Evolutionary conservation across 352 stramenopile genomes (phyloP), one percentile per base, ranked within the genome.

Genomic region (Pythium chondricola): DNA sequence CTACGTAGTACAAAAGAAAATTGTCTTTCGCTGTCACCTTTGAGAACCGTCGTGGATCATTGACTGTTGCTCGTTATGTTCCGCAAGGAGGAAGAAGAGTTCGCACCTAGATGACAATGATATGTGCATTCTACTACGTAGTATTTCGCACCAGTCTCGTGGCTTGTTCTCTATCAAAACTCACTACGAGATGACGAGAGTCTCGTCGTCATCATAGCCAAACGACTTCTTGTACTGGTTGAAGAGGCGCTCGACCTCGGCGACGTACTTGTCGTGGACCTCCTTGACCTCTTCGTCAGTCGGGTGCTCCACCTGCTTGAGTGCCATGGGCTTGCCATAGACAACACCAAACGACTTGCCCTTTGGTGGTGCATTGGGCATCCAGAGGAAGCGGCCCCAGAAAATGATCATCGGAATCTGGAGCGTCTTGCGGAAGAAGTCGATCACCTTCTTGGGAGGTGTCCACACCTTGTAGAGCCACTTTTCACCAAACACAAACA

Each of bases 391-490:
- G 20, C 74, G 76, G 1, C 79, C 79, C 79, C 79, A 91, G 60
- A 91, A 91, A 30, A 85, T 55, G 53, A 88, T 81, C 50, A 88
- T 58, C 8, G 79, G 79, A 50, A 88, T 82, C 55, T 85, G 71
- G 47, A 91, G 64, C 50, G 64, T 82, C 57, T 82, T 81, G 49
- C 71, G 73, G 42, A 83, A 74, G 22, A 87, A 79, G 8, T 65
- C 59, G 17, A 80, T 79, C 16, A 88, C 56, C 6, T 61, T 52
- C 61, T 83, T 67, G 10, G 74, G 65, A 37, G 79, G 79, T 25
- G 79, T 84, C 74, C 74, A 88, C 57, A 88, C 67, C 32, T 85
- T 84, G 67, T 87, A 88, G 16, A 88, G 66, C 53, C 63, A 88
- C 63, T 91, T 91, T 47, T 91, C 80, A 41, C 69, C 69, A 43